These are phyloP conservation scores for Hymenotorrendiella dingleyae DNA, from an alignment of 2,329 filamentous ascomycete species.

Conservation along the genomic window DNA sequence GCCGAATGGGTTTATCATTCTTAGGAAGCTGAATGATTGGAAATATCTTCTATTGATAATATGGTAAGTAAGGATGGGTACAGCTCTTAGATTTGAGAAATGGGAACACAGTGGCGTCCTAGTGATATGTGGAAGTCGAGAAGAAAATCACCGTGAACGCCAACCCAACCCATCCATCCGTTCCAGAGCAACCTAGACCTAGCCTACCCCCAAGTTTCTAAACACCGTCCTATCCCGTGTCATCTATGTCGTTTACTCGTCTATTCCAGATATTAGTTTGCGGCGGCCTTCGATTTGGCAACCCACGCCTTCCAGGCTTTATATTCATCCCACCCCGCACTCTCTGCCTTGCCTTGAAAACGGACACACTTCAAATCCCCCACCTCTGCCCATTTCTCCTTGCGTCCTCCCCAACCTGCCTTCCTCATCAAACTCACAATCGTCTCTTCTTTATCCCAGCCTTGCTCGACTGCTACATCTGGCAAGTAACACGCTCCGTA, in stretches of 20 bases:
- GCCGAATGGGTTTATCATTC: too few species aligned
- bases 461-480: constrained; percentile 85
- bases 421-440: constrained; percentile 87
- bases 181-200: neutral
- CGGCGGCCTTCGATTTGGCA: constrained; percentile 8
- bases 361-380: constrained; percentile 67
- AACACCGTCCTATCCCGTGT: too few species aligned
- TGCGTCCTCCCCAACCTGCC: constrained; percentile 76
- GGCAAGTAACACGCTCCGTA: constrained; percentile 89
- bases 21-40: too few species aligned
- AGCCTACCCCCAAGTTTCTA: neutral
- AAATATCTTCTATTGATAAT: too few species aligned
- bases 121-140: too few species aligned
- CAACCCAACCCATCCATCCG: neutral
- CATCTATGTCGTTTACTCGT: neutral
- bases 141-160: constrained; percentile 1
- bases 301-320: constrained; percentile 75
- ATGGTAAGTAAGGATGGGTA: too few species aligned
- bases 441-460: constrained; percentile 91
- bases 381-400: constrained; percentile 67
- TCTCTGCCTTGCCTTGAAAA: constrained; percentile 81
- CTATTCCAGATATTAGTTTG: neutral
- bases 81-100: too few species aligned
- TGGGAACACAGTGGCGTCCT: too few species aligned
- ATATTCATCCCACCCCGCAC: constrained; percentile 66